Base-by-base conservation (phyloP, 345 rosid species). In the Corchorus capsularis region DNA sequence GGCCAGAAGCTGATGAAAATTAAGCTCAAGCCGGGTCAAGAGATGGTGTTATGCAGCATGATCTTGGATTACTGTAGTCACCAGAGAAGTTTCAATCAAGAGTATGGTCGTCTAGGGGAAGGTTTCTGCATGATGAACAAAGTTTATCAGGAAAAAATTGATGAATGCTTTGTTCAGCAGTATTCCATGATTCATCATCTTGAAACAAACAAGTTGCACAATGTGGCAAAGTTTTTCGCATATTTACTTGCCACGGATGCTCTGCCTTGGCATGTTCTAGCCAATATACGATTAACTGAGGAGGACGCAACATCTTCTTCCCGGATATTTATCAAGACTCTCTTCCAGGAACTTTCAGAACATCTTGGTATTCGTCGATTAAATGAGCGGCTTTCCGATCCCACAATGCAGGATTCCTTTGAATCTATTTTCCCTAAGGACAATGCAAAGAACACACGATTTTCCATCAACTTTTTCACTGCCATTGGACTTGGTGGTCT, bases 401-500 rank as follows among this genome's bases (percentile, higher is more conserved):
- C 96, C 4, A 75, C 83, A 6, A 89, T 91, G 94, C 84, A 76
- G 75, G 97, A 94, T 34, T 89, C 97, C 0, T 90, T 85, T 16
- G 98, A 93, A 63, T 89, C 97, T 0, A 96, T 93, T 56, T 96
- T 96, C 79, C 98, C 98, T 0, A 90, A 66, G 75, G 99, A 96
- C 73, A 90, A 96, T 75, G 98, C 96, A 0, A 96, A 93, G 94
- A 96, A 92, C 85, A 92, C 97, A 0, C 74, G 97, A 71, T 92
- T 96, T 80, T 66, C 98, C 63, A 92, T 93, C 63, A 96, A 96
- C 82, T 96, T 93, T 78, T 92, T 96, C 82, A 96, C 97, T 16
- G 91, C 99, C 55, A 92, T 93, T 83, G 99, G 99, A 49, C 94
- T 96, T 27, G 99, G 98, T 83, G 99, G 98, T 52, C 91, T 96